Base-by-base conservation (phyloP, 495 filamentous ascomycete species). In the Penicillium ochrochloron region DNA sequence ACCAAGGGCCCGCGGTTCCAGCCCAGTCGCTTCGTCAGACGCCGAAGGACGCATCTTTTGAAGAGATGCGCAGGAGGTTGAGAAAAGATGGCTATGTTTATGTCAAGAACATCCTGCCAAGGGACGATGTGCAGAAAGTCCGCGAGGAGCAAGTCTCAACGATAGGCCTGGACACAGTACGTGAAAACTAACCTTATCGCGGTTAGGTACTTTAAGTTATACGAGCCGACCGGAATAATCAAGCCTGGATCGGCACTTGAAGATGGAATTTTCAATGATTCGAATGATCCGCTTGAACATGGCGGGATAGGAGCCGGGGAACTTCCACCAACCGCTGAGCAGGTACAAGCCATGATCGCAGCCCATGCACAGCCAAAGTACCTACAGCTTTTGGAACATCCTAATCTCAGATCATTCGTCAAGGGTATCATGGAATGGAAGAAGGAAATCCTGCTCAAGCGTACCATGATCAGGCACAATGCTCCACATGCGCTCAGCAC, bases 261-360 rank as follows among this genome's bases (percentile, higher is more conserved):
- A 33, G 57, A 59, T 1, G 57, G 57, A 0, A 59, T 48, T 4
- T 34, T 59, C 25, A 59, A 48, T 1, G 39, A 59, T 27, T 19
- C 21, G 29, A 35, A 48, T 33, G 57, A 59, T 34, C 41, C 41
- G 21, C 37, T 59, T 7, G 11, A 23, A 9, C 57, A 48, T 46
- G 57, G 57, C 8, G 41, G 41, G n/a, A 48, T 59, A 34, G 25
- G 41, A 8, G 41, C 25, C 5, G 57, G 41, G 29, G 41, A 46
- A n/a, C 17, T 59, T 29, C 57, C 57, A 17, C 57, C 57, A 42
- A 59, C 39, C 8, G 12, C 23, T 19, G 15, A 42, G 21, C 39
- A 46, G 39, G 39, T 46, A 1, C 34, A 59, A 44, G 41, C 56
- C 15, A 59, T 59, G 56, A 59, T 59, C 9, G 23, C 48, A 19